Base-by-base conservation (phyloP, 139 green algal genomes). In the Micromonas pusilla region DNA sequence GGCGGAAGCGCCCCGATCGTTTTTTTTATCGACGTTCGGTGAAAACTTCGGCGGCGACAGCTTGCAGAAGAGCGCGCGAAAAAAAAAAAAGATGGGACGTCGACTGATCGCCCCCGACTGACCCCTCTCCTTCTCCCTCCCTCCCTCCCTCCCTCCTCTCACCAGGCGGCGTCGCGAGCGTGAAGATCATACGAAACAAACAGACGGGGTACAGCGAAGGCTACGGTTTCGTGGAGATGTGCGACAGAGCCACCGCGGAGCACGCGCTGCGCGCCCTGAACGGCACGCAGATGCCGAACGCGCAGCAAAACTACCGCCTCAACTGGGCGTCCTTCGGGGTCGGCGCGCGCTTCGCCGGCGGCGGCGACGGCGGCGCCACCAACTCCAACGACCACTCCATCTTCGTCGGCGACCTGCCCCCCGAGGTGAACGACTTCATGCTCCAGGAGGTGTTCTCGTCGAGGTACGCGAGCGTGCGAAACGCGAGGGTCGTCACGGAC, bases 361-460 rank as follows among this genome's bases (percentile, higher is more conserved):
- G 67, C 70, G 66, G 54, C 66, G 26, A 16, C 0, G 6, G 21
- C 53, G n/a, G 20, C 30, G 67, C 37, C 66, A 19, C 5, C 62
- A 72, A 16, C 64, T 16, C 16, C 64, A 28, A 28, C 32, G 93
- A 96, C 67, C 87, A 90, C 73, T 91, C 84, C 1, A 36, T 98
- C 2, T 98, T 98, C 81, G 92, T 98, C 21, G 94, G 94, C 2
- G 94, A 98, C 79, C 84, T 98, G 30, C 87, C 91, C 0, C 87
- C 86, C 0, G 94, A 98, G 31, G 94, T 98, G 2, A 93, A 87
- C 31, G 94, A 98, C 82, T 88, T 88, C 62, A 83, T 92, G 16
- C 86, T 98, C 19, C 86, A 93, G 72, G 88, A 93, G 31, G 89
- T 90, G 33, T 98, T 98, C 80, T 71, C 89, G 20, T 77, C 88